Conservation (phyloP, 768 basidiomycete species). For the Leucosporidium scottii region DNA sequence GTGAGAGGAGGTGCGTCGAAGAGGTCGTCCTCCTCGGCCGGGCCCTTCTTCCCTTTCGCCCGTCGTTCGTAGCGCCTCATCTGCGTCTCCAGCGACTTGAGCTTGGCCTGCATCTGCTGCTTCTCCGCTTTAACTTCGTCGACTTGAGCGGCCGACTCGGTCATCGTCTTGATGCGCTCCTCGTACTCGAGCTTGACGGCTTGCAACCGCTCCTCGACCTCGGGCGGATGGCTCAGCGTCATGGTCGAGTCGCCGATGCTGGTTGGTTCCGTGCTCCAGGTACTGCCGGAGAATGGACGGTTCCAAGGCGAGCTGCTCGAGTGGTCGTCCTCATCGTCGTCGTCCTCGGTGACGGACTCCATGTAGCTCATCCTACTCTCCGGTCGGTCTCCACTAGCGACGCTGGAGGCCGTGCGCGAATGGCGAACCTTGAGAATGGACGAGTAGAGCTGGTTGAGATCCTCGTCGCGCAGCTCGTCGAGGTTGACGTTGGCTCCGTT, state of each 20-base stretch:
- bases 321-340: conserved; percentile 29
- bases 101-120: conserved; percentile 25
- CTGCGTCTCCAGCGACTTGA: conserved; percentile 19
- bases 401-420: conserved; percentile 56
- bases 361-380: conserved; percentile 53
- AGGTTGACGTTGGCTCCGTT: conserved; percentile 76
- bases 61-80: conserved; percentile 15
- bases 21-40: conserved; percentile 11
- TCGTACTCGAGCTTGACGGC: conserved; percentile 39
- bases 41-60: conserved; percentile 8
- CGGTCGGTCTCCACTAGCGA: conserved; percentile 64
- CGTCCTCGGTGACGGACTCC: conserved; percentile 34
- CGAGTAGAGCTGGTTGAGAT: conserved; percentile 64
- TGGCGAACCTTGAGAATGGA: conserved; percentile 88
- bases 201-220: conserved; percentile 48
- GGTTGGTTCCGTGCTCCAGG: conserved; percentile 71
- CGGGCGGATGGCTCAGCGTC: conserved; percentile 50
- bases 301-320: conserved; percentile 1
- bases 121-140: conserved; percentile 39
- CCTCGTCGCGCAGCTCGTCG: conserved; percentile 88
- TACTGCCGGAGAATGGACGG: conserved; percentile 69
- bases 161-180: conserved; percentile 23
- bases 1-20: conserved; percentile 20
- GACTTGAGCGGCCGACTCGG: conserved; percentile 44
- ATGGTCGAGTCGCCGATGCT: conserved; percentile 58